Percentiles rank a stretch among this genome's conserved stretches.
These are phyloP conservation scores for Aureobasidium sp. DNA, from an alignment of 2,329 filamentous ascomycete genomes.

Conservation along the genomic window DNA sequence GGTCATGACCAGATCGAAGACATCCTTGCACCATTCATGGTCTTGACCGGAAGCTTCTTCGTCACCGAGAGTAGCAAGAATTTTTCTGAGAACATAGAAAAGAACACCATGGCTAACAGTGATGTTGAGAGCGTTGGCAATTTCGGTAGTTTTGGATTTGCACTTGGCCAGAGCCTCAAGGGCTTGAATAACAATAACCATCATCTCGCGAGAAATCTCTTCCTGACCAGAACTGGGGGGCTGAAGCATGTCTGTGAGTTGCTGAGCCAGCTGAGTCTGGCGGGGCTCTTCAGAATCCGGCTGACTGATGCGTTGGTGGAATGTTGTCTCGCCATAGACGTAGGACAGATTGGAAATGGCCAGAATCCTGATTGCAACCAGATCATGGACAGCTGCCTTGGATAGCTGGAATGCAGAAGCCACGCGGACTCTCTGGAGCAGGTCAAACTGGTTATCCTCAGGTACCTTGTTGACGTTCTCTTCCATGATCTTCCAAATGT, in stretches of 20 bases:
- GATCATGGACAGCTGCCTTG: slow-evolving; percentile 58
- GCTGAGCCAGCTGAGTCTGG: slow-evolving; percentile 80
- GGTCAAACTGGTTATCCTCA: slow-evolving; percentile 66
- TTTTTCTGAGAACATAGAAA: slow-evolving; percentile 85
- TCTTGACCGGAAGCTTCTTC: slow-evolving; percentile 54
- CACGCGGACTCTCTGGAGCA: slow-evolving; percentile 72
- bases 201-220: slow-evolving; percentile 64
- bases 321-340: slow-evolving; percentile 73
- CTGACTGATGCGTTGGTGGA: slow-evolving; percentile 76
- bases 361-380: slow-evolving; percentile 70
- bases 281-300: slow-evolving; percentile 86
- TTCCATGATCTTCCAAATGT: slow-evolving; percentile 36
- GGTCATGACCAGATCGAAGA: slow-evolving; percentile 80
- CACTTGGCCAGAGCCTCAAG: slow-evolving; percentile 81
- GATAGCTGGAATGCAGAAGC: slow-evolving; percentile 71
- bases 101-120: slow-evolving; percentile 95
- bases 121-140: slow-evolving; percentile 83
- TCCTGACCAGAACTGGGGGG: slow-evolving; percentile 63
- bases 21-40: slow-evolving; percentile 82
- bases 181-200: slow-evolving; percentile 71
- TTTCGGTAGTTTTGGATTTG: slow-evolving; percentile 67
- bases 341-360: slow-evolving; percentile 88
- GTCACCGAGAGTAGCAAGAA: slow-evolving; percentile 69
- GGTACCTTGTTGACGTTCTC: slow-evolving; percentile 54
- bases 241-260: slow-evolving; percentile 85